A percentile compares a stretch with the other conserved stretches of the same genome.
These are phyloP conservation scores for Aspergillus tanneri DNA, from an alignment of 2,329 filamentous ascomycete species.

Conservation along the genomic window DNA sequence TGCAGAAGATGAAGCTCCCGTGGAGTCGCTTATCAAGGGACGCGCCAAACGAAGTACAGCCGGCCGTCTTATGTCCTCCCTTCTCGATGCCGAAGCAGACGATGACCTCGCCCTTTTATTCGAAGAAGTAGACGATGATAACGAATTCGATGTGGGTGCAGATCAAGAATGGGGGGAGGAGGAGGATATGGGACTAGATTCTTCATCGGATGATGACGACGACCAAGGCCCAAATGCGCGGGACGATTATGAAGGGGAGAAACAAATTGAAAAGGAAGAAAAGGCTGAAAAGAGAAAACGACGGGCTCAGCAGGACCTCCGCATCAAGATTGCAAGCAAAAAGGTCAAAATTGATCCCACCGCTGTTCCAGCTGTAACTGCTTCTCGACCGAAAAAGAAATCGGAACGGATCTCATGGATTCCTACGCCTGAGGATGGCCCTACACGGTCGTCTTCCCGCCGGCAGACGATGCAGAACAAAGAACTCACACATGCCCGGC, in stretches of 20 bases:
- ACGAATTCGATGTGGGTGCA: conserved; percentile 39
- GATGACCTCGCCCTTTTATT: conserved; percentile 61
- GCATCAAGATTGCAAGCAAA: conserved; percentile 58
- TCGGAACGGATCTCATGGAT: conserved; percentile 70
- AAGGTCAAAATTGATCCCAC: conserved; percentile 70
- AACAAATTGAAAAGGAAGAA: conserved; percentile 75
- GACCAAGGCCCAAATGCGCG: conserved; percentile 59
- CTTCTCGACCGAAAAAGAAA: conserved; percentile 61
- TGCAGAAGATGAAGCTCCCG: conserved; percentile 29
- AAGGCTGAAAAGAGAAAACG: conserved; percentile 75
- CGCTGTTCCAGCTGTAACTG: conserved; percentile 25
- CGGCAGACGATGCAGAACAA: conserved; percentile 66
- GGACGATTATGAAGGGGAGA: conserved; percentile 81
- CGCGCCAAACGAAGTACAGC: conserved; percentile 76
- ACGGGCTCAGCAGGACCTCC: conserved; percentile 73
- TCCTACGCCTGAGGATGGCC: conserved; percentile 61
- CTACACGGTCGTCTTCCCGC: conserved; percentile 61
- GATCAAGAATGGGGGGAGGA: conserved; percentile 53
- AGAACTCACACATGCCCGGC: conserved; percentile 51
- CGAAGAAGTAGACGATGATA: conserved; percentile 63
- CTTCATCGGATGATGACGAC: conserved; percentile 79
- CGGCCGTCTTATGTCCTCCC: conserved; percentile 76
- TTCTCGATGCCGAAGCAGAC: conserved; percentile 74
- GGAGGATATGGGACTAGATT: conserved; percentile 82
- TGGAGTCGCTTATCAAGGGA: conserved; percentile 37